Conservation (phyloP, 768 basidiomycete genomes). For the Guyanaporus albipodus region DNA sequence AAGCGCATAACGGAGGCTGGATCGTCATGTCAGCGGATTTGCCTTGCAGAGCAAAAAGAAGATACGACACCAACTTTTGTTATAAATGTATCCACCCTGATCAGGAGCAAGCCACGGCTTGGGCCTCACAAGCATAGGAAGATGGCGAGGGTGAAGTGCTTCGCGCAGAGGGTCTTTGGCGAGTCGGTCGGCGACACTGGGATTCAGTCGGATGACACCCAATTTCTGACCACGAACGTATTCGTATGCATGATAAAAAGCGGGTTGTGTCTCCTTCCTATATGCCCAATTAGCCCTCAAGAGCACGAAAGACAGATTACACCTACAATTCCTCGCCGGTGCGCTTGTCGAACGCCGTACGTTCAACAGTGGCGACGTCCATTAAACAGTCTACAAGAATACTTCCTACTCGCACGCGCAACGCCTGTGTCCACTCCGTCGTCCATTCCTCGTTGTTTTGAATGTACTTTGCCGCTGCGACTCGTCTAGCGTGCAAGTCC, state of each 20-base stretch:
- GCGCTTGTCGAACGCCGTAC: slow-evolving; percentile 52
- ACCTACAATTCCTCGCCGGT: slow-evolving; percentile 63
- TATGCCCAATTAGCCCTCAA: slow-evolving; percentile 4
- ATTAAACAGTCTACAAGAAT: slow-evolving; percentile 81
- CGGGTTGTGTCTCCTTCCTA: slow-evolving; percentile 79
- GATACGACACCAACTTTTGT: slow-evolving; percentile 58
- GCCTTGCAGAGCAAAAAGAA: neutral
- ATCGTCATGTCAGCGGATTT: slow-evolving; percentile 1
- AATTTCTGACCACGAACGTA: slow-evolving; percentile 90
- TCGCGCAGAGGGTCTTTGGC: slow-evolving; percentile 67
- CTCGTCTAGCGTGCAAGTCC: slow-evolving; percentile 57
- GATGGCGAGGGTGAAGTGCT: slow-evolving; percentile 85
- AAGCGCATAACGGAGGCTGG: slow-evolving; percentile 82
- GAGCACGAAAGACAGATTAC: neutral
- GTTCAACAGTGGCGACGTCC: slow-evolving; percentile 73
- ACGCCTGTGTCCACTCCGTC: slow-evolving; percentile 76
- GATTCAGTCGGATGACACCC: slow-evolving; percentile 88
- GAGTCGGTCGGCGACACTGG: slow-evolving; percentile 70
- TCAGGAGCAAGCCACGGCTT: slow-evolving; percentile 79
- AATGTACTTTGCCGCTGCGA: slow-evolving; percentile 62
- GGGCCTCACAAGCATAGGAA: slow-evolving; percentile 93
- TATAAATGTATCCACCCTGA: slow-evolving; percentile 81
- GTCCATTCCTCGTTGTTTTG: slow-evolving; percentile 68
- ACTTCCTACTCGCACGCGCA: slow-evolving; percentile 75
- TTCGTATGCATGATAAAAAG: slow-evolving; percentile 90